A percentile compares a stretch with the other conserved stretches of the same genome.
Conservation (phyloP, 106 monocot species). For the Alisma plantagoaquatica region DNA sequence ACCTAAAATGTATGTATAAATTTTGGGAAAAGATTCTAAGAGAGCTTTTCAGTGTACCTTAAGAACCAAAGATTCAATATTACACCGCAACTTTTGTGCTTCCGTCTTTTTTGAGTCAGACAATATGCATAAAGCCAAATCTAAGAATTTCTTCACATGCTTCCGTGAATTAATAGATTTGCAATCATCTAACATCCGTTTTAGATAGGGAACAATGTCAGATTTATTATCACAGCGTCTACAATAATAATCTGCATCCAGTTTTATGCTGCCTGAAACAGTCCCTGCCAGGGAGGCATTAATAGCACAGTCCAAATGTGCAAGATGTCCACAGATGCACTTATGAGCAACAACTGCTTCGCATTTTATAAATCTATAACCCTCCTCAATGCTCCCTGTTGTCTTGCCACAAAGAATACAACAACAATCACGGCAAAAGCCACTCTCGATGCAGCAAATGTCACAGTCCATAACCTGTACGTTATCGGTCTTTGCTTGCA, state of each 20-base stretch:
- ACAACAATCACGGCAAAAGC: constrained; percentile 60
- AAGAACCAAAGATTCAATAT: constrained; percentile 15
- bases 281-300: constrained; percentile 59
- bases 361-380: constrained; percentile 45
- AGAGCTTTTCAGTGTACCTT: constrained; percentile 26
- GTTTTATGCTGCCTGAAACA: constrained; percentile 49
- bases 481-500: constrained; percentile 4
- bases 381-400: constrained; percentile 30
- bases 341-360: constrained; percentile 30
- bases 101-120: constrained; percentile 25
- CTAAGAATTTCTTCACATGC: constrained; percentile 32
- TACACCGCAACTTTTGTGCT: constrained; percentile 28
- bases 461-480: constrained; percentile 30
- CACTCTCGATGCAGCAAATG: constrained; percentile 51
- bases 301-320: constrained; percentile 62
- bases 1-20: constrained; percentile 8
- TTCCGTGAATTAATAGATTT: constrained; percentile 29
- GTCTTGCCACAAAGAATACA: constrained; percentile 53
- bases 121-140: constrained; percentile 32
- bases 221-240: constrained; percentile 62
- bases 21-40: not conserved
- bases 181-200: constrained; percentile 18
- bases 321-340: constrained; percentile 48
- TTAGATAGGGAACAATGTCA: constrained; percentile 42
- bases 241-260: constrained; percentile 68